These are phyloP conservation scores for Xylaria sp. DNA, from an alignment of 2,329 filamentous ascomycete genomes.

Conservation along the genomic window DNA sequence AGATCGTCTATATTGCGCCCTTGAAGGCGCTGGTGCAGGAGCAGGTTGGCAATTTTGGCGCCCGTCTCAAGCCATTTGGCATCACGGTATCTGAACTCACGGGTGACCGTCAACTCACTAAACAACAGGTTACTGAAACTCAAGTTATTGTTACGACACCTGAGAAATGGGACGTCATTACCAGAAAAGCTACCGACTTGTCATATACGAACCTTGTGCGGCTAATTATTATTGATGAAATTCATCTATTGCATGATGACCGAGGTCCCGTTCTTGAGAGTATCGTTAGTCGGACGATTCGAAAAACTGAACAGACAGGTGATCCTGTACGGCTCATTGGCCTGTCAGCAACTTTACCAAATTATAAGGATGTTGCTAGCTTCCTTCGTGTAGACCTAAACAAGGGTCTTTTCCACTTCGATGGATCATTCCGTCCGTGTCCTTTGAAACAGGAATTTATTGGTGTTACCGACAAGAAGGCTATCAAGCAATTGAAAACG, in stretches of 20 bases:
- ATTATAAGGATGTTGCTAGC: constrained; percentile 94
- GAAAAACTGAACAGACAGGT: constrained; percentile 92
- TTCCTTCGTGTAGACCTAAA: constrained; percentile 90
- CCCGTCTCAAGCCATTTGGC: constrained; percentile 88
- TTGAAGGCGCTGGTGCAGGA: constrained; percentile 96
- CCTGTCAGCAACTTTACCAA: constrained; percentile 93
- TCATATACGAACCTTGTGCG: constrained; percentile 98
- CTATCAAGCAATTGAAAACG: constrained; percentile 97
- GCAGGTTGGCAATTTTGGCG: constrained; percentile 97
- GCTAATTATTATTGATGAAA: constrained; percentile 96
- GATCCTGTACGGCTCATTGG: constrained; percentile 93
- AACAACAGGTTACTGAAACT: constrained; percentile 97
- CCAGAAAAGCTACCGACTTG: constrained; percentile 94
- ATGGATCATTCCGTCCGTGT: constrained; percentile 92
- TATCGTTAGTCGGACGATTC: constrained; percentile 93
- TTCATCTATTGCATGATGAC: constrained; percentile 96
- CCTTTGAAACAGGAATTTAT: constrained; percentile 97
- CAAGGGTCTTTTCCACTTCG: constrained; percentile 95
- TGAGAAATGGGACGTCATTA: constrained; percentile 99
- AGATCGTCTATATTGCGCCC: constrained; percentile 97
- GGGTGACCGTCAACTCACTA: constrained; percentile 96
- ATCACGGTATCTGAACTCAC: constrained; percentile 96
- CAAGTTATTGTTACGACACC: constrained; percentile 98
- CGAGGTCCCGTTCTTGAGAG: constrained; percentile 96
- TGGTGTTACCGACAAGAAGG: constrained; percentile 96